Evolutionary conservation across 768 basidiomycete species (phyloP), one percentile per base, ranked within the genome.

Genomic region (Boletus subcaerulescens): DNA sequence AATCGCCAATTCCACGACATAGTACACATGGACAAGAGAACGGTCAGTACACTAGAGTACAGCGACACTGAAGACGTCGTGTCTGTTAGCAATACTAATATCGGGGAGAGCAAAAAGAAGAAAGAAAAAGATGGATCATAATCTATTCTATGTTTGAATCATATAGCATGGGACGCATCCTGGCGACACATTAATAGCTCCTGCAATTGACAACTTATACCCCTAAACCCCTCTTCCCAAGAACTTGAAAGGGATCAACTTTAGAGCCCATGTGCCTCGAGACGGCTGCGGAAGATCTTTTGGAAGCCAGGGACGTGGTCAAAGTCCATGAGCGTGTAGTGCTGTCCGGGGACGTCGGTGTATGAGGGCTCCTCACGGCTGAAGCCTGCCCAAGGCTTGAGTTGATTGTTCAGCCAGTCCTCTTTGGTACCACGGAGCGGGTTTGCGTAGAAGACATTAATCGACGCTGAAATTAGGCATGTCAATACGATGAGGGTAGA

Each of bases 311-410:
- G 65, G 4, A 70, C 68, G 32, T 68, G 66, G 48, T 70, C 68
- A 38, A 65, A 61, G 56, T 68, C 67, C 68, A 68, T 70, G 14
- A 68, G 57, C 2, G 67, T 70, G 46, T 68, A 68, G 46, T 68
- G 67, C 15, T 65, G 61, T 18, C 67, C 67, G 0, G 67, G 67
- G 4, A 68, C 67, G 14, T 68, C 67, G 0, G 55, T 68, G 6
- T 55, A 68, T 9, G 53, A 12, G 3, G 66, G 53, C 51, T 70
- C 61, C 32, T 44, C 13, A 3, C 68, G 68, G 33, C 66, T 54
- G 60, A 59, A 68, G 0, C 9, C 63, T 13, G 5, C 40, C 67
- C 68, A 70, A 6, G 63, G 64, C 48, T 60, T 68, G 33, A 68
- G 66, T 24, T 68, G 59, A 1, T 68, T 57, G 59, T 68, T 65